Evolutionary conservation across 2,329 filamentous ascomycete genomes (phyloP), one percentile per base, ranked within the genome.

Genomic region (Ustulina deusta): DNA sequence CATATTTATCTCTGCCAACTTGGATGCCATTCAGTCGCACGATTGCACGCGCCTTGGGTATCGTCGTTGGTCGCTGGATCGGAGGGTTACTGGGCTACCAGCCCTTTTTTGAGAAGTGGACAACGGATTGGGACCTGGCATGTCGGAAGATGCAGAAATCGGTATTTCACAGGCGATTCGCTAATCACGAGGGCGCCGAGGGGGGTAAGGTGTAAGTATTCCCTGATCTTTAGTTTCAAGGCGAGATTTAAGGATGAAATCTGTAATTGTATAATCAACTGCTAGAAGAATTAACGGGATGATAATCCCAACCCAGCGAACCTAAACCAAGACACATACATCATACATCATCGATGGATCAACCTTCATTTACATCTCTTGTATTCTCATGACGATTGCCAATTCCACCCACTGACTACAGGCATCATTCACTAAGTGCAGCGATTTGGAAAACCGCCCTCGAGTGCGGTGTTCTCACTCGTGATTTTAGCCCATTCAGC

Each of bases 51-150:
- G 71, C 54, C 13, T 44, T 76, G 17, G 75, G 79, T 5, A 73
- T 81, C 29, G 68, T 78, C 5, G 40, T 81, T n/a, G 79, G 80
- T 9, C 75, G 79, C 63, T 82, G 79, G 78, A 54, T 81, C 29
- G 80, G 79, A 7, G 77, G 77, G 0, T 48, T 80, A 56, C 68
- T 81, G 34, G 80, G 79, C 3, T 81, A 81, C 68, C 77, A 79
- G 67, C 80, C 80, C 2, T 81, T 77, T 54, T 75, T 76, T 60
- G 68, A 69, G 46, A 71, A 79, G 68, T 81, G 78, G 77, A 80
- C 77, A 9, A 78, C 74, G 9, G 79, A 81, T 48, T 81, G 80
- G 80, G 73, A 79, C 11, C 60, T 70, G 13, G 79, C 79, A 2
- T 79, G 78, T 63, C 51, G 63, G 34, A 77, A 77, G 69, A 81